Conservation (phyloP, 148 eudicot species). For the Salicornia ramosissima region DNA sequence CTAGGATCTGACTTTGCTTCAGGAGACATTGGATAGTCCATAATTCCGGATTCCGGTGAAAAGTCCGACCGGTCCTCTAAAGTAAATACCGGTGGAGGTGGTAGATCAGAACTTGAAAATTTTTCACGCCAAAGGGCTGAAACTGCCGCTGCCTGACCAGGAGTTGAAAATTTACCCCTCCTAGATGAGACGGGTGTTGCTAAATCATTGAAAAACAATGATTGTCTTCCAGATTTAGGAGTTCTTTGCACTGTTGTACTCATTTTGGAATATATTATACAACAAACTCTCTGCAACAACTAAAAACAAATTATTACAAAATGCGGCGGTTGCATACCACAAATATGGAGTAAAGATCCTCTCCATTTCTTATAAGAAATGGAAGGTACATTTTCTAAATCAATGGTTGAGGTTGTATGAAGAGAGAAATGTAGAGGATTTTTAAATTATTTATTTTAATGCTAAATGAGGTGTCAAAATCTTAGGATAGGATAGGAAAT, state of each 20-base stretch:
- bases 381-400: no score
- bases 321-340: not conserved
- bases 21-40: constrained; percentile 70
- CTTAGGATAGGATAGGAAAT: no score
- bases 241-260: constrained; percentile 52
- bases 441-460: no score
- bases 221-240: constrained; percentile 74
- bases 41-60: constrained; percentile 72
- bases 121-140: constrained; percentile 96
- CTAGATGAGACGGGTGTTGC: constrained; percentile 74
- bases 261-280: constrained; percentile 33
- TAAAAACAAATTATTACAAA: not conserved
- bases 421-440: no score
- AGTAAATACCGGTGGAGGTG: constrained; percentile 87
- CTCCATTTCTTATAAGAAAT: no score
- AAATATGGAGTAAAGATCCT: no score
- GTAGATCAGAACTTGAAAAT: constrained; percentile 77
- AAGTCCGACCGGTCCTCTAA: constrained; percentile 87
- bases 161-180: constrained; percentile 70
- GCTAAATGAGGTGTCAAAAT: no score
- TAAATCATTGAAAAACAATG: constrained; percentile 76
- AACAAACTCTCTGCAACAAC: constrained; percentile 6
- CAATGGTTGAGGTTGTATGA: no score
- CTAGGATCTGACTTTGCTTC: constrained; percentile 68
- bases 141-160: constrained; percentile 95